phyloP scores from a whole-genome alignment of 2,329 filamentous ascomycete species.

The Clonostachys rosea region DNA sequence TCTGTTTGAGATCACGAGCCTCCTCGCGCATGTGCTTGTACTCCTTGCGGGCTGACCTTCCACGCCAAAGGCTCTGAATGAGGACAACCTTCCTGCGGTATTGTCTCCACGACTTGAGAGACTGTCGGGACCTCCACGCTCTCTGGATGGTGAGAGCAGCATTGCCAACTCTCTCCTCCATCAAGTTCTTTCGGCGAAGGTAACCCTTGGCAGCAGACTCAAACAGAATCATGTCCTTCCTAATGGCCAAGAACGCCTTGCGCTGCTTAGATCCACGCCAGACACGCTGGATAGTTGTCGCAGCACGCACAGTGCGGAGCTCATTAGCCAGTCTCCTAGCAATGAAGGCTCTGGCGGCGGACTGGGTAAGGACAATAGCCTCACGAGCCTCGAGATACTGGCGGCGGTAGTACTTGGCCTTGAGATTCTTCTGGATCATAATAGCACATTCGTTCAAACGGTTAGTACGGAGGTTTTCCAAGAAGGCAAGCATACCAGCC shows the following conservation, averaged over 20 bases:
- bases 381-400: conserved; percentile 84
- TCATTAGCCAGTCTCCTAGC: conserved; percentile 77
- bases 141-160: conserved; percentile 88
- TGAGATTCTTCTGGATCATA: conserved; percentile 98
- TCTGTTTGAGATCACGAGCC: conserved; percentile 96
- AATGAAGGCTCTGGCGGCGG: conserved; percentile 70
- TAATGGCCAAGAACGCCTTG: conserved; percentile 72
- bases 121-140: conserved; percentile 76
- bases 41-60: conserved; percentile 69
- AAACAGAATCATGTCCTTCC: conserved; percentile 80
- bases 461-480: conserved; percentile 88
- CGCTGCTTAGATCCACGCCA: conserved; percentile 92
- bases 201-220: conserved; percentile 91
- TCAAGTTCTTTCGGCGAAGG: conserved; percentile 82
- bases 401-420: conserved; percentile 89
- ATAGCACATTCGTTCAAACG: conserved; percentile 90
- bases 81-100: conserved; percentile 87
- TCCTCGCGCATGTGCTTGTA: conserved; percentile 95
- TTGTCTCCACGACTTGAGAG: conserved; percentile 76
- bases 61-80: conserved; percentile 90
- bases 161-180: conserved; percentile 91
- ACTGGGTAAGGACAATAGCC: conserved; percentile 76
- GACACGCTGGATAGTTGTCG: conserved; percentile 89
- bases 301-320: conserved; percentile 76
- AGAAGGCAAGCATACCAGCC: conserved; percentile 95